These are phyloP conservation scores for Ceratobasidium sp. DNA, from an alignment of 1,284 basidiomycete species.

Conservation along the genomic window DNA sequence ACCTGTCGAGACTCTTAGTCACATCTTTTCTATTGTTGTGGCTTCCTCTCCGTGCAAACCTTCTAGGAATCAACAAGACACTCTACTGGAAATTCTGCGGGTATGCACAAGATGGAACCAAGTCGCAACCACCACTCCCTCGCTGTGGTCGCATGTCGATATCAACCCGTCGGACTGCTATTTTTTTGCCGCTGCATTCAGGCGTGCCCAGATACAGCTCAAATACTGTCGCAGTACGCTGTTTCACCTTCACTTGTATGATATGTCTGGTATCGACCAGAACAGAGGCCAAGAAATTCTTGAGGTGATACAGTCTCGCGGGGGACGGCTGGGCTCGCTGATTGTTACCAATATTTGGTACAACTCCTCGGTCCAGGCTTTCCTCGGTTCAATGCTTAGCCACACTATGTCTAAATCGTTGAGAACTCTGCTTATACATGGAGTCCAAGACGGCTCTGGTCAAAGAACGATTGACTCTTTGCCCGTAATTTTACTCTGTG, in stretches of 20 bases:
- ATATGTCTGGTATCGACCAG: background rate
- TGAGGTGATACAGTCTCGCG: background rate
- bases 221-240: background rate
- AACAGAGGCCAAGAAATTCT: background rate
- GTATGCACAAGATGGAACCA: conserved; percentile 29
- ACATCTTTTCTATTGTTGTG: background rate
- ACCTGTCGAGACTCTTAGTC: background rate
- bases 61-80: background rate
- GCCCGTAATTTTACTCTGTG: background rate
- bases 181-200: background rate
- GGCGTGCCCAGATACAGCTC: background rate
- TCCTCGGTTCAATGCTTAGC: background rate
- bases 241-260: background rate
- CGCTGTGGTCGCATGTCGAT: conserved; percentile 35
- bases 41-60: background rate
- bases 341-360: background rate
- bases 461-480: background rate
- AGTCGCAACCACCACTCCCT: background rate
- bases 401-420: background rate
- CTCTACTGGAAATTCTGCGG: background rate
- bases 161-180: background rate
- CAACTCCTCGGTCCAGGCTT: background rate
- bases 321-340: background rate
- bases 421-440: background rate
- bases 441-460: background rate